These are phyloP conservation scores for Skeletonema marinoi DNA, from an alignment of 108 stramenopile species.

Conservation along the genomic window DNA sequence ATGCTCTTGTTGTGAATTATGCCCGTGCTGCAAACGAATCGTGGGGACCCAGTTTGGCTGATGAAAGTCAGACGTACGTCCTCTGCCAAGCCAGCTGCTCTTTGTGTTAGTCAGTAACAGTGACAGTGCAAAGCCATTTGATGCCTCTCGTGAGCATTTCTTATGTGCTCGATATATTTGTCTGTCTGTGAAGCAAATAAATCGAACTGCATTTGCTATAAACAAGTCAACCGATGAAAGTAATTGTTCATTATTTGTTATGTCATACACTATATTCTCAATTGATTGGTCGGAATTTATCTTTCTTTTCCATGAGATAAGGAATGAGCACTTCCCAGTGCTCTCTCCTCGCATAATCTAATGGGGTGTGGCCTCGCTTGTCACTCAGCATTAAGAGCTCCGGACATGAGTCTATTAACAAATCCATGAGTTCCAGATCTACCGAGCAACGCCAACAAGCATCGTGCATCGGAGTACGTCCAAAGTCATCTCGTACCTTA, in stretches of 20 bases:
- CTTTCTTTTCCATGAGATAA: constrained; percentile 23
- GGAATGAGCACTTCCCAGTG: constrained; percentile 49
- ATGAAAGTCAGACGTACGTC: too few species aligned
- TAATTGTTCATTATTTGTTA: not conserved
- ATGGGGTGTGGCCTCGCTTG: constrained; percentile 55
- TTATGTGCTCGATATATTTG: too few species aligned
- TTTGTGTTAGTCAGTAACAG: too few species aligned
- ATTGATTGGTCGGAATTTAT: constrained; percentile 35
- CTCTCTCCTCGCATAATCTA: constrained; percentile 54
- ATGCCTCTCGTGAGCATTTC: too few species aligned
- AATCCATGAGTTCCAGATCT: constrained; percentile 56
- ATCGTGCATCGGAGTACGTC: constrained; percentile 86
- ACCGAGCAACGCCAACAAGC: constrained; percentile 75
- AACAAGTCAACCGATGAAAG: not conserved
- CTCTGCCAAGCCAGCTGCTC: too few species aligned
- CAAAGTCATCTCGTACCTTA: constrained; percentile 76
- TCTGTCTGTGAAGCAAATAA: too few species aligned
- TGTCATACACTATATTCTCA: not conserved
- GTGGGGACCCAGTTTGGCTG: too few species aligned
- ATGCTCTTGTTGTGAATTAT: too few species aligned
- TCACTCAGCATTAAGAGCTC: constrained; percentile 58
- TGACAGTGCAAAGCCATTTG: too few species aligned
- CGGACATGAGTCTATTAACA: constrained; percentile 45
- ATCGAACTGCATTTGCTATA: too few species aligned
- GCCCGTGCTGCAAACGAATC: too few species aligned